A percentile compares a stretch with the other conserved stretches of the same genome.
These are phyloP conservation scores for Sphenostylis stenocarpa DNA, from an alignment of 306 rosid genomes.

Conservation along the genomic window DNA sequence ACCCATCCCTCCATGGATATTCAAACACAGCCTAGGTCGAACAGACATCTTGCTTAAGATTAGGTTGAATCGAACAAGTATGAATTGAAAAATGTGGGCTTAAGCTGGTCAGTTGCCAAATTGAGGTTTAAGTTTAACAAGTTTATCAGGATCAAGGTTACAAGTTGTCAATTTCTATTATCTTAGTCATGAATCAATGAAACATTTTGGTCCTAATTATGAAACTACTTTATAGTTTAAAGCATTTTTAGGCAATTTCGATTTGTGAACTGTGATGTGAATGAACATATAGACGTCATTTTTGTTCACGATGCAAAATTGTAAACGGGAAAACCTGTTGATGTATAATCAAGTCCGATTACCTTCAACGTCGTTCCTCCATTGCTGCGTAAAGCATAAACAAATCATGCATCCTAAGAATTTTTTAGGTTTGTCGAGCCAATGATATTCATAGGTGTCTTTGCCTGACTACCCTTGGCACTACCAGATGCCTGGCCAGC, in stretches of 20 bases:
- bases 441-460: conserved; percentile 60
- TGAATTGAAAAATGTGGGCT: not conserved
- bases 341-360: conserved; percentile 4
- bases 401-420: conserved; percentile 35
- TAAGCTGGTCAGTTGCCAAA: not conserved
- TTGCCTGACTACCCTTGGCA: conserved; percentile 66
- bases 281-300: not conserved
- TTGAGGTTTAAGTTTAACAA: not conserved
- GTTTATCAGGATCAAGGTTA: not conserved
- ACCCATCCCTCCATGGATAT: too few species aligned
- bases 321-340: conserved; percentile 14
- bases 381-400: conserved; percentile 19
- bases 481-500: conserved; percentile 79
- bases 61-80: not conserved
- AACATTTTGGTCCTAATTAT: not conserved
- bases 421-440: conserved; percentile 56
- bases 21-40: not conserved
- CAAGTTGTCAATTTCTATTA: conserved; percentile 15
- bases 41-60: not conserved
- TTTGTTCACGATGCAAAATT: conserved; percentile 6
- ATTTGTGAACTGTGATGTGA: conserved; percentile 7
- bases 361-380: conserved; percentile 40
- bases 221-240: not conserved
- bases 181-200: not conserved
- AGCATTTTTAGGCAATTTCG: not conserved